Conservation (phyloP, 257 asterid species). For the Voacanga thouarsii region DNA sequence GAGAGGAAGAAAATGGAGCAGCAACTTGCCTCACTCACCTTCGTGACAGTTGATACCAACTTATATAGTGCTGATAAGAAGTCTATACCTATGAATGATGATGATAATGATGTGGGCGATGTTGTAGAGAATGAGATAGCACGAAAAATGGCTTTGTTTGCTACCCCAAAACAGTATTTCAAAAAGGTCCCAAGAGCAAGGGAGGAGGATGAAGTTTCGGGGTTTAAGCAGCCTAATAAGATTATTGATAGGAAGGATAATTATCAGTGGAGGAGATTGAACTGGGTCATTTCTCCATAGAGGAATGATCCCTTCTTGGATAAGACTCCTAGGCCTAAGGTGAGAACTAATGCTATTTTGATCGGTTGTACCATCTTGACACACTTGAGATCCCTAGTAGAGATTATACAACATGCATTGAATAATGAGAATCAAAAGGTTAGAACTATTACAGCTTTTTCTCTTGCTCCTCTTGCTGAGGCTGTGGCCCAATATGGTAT, state of each 20-base stretch:
- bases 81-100: no score
- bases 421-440: slow-evolving; percentile 93
- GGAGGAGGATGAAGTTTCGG: slow-evolving; percentile 57
- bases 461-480: slow-evolving; percentile 94
- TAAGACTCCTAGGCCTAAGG: slow-evolving; percentile 83
- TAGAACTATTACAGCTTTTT: slow-evolving; percentile 78
- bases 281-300: no score
- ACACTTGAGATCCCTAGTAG: slow-evolving; percentile 81
- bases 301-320: no score
- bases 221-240: slow-evolving; percentile 68
- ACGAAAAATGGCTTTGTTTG: slow-evolving; percentile 72
- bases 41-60: slow-evolving; percentile 75
- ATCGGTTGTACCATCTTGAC: slow-evolving; percentile 92
- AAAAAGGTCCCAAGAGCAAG: slow-evolving; percentile 62
- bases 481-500: slow-evolving; percentile 93
- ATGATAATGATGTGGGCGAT: no score
- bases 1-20: slow-evolving; percentile 91
- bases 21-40: slow-evolving; percentile 64
- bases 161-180: slow-evolving; percentile 69
- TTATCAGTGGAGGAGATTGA: no score
- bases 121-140: no score
- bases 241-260: no score
- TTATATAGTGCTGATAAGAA: no score
- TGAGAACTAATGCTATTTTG: slow-evolving; percentile 76
- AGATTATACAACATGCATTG: slow-evolving; percentile 84